phyloP scores from a whole-genome alignment of 106 monocot species.

The Acanthochlamys bracteata region DNA sequence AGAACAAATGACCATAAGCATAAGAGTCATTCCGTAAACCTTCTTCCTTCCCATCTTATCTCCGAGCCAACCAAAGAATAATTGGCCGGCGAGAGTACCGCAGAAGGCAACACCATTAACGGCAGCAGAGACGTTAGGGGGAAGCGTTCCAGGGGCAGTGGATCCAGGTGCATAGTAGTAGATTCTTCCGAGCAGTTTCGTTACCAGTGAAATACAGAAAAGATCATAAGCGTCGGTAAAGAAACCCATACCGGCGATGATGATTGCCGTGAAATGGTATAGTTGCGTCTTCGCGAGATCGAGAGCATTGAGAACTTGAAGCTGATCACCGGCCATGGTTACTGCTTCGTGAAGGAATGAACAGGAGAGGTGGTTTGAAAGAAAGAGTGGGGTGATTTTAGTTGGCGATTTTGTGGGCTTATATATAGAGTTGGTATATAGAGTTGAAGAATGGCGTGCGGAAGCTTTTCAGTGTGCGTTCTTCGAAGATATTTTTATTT shows the following conservation, averaged over 20 bases:
- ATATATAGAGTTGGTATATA: too few species aligned
- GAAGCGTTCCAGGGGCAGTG: conserved; percentile 20
- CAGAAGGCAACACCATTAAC: conserved; percentile 40
- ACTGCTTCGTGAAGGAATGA: too few species aligned
- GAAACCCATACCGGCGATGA: conserved; percentile 92
- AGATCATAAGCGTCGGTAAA: conserved; percentile 98
- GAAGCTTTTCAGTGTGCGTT: too few species aligned
- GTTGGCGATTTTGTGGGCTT: too few species aligned
- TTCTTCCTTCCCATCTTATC: conserved; percentile 37
- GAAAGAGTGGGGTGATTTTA: too few species aligned
- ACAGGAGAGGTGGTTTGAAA: too few species aligned
- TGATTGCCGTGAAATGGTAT: conserved; percentile 82
- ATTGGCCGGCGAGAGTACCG: conserved; percentile 33
- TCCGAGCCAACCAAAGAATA: conserved; percentile 46
- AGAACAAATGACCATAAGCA: conserved; percentile 31
- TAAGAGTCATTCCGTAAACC: conserved; percentile 36
- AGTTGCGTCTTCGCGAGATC: conserved; percentile 77
- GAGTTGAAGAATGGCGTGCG: too few species aligned
- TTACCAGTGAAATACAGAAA: conserved; percentile 85
- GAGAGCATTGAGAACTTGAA: conserved; percentile 33
- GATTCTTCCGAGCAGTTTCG: conserved; percentile 85
- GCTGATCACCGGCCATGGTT: conserved; percentile 12
- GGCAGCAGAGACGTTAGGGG: conserved; percentile 30
- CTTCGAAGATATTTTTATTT: too few species aligned
- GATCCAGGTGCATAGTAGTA: conserved; percentile 34